Conservation (phyloP, 805 yeast species). For the Yamadazyma endophytica region DNA sequence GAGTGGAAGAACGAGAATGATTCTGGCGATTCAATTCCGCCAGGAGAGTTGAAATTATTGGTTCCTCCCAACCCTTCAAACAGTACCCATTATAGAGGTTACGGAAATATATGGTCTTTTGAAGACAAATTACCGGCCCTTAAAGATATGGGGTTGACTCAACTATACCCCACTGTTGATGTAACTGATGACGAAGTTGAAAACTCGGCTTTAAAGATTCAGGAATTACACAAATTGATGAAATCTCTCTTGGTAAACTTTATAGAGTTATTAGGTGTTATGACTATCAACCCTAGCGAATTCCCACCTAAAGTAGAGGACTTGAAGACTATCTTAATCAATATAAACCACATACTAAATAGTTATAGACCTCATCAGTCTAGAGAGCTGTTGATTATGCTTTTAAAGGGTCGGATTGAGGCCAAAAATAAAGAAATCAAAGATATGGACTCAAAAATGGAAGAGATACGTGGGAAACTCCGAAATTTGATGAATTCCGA, state of each 20-base stretch:
- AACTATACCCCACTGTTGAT: constrained; percentile 52
- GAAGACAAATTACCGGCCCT: constrained; percentile 74
- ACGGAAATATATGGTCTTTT: constrained; percentile 87
- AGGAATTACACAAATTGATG: constrained; percentile 74
- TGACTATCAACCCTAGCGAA: constrained; percentile 68
- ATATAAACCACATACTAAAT: constrained; percentile 86
- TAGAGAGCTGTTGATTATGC: constrained; percentile 77
- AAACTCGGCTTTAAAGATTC: constrained; percentile 47
- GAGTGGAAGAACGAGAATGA: constrained; percentile 14
- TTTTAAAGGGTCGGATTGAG: constrained; percentile 67
- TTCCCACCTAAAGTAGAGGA: constrained; percentile 64
- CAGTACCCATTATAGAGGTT: constrained; percentile 71
- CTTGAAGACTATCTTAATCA: constrained; percentile 74
- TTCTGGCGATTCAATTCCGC: too few relatives aligned
- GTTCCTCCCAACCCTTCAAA: constrained; percentile 63
- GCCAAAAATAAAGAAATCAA: constrained; percentile 53
- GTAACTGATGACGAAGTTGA: constrained; percentile 26
- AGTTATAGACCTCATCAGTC: constrained; percentile 95
- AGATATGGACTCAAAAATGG: constrained; percentile 37
- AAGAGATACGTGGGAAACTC: constrained; percentile 36
- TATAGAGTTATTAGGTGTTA: constrained; percentile 74
- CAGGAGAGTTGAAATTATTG: constrained; percentile 51
- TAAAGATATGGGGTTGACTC: constrained; percentile 71
- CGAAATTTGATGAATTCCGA: constrained; percentile 13
- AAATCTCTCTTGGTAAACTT: constrained; percentile 77